Evolutionary conservation across 1,139 yeast genomes (phyloP).

Genomic region (Scheffersomyces stambukii): DNA sequence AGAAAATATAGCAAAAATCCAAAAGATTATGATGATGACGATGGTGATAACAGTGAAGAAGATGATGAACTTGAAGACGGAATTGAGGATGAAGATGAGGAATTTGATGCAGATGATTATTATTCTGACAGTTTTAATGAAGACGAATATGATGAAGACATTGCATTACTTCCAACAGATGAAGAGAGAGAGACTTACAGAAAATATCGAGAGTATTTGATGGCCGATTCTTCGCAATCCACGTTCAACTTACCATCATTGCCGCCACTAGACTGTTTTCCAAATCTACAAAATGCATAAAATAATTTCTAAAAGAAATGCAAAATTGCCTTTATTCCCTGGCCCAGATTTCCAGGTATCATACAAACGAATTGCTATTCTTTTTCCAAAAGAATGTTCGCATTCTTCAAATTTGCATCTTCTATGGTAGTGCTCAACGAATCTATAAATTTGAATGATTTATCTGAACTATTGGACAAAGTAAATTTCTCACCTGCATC

Average conservation of each 20-base stretch:
- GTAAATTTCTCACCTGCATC: constrained; percentile 33
- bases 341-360: no score
- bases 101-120: constrained; percentile 5
- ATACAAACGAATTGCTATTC: constrained; percentile 18
- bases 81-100: constrained; percentile 2
- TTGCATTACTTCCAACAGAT: constrained; percentile 6
- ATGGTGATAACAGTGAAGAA: constrained; percentile 7
- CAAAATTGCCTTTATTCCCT: no score
- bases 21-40: constrained; percentile 7
- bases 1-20: constrained; percentile 4
- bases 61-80: constrained; percentile 3
- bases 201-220: constrained; percentile 9
- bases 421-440: constrained; percentile 58
- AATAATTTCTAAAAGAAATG: not conserved
- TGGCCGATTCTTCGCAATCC: constrained; percentile 1
- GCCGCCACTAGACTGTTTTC: constrained; percentile 27
- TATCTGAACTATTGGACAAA: constrained; percentile 60
- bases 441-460: constrained; percentile 62
- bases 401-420: constrained; percentile 76
- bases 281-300: constrained; percentile 5
- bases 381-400: constrained; percentile 70
- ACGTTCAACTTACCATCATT: constrained; percentile 14
- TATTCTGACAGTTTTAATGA: not conserved
- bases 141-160: constrained; percentile 5
- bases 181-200: constrained; percentile 8